Evolutionary conservation across 176 grass and related monocot species (phyloP), one percentile per base, ranked within the genome.

Genomic region (Oryza punctata): DNA sequence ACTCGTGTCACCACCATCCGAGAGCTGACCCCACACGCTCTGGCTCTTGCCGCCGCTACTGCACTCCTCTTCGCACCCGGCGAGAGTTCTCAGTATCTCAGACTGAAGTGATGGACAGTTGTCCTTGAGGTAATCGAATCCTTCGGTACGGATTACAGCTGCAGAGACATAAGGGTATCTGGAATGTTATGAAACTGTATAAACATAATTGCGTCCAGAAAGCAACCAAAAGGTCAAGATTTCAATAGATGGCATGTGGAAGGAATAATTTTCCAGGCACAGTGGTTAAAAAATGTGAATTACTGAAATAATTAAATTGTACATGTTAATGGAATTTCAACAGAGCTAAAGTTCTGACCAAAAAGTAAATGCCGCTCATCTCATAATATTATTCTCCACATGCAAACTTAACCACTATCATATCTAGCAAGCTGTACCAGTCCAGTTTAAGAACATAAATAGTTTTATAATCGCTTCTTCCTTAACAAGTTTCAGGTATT

Each of bases 141-240:
- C 93, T 7, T 91, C 85, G 11, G 86, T 93, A 23, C 89, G 85
- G 75, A 98, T 95, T 68, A 98, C 93, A 93, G 96, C 96, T 98
- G 96, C 92, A 98, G 83, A 87, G 79, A 96, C 79, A 88, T 85
- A 89, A 89, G 70, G 43, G 84, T 64, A 91, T 95, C 87, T 88
- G 86, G 81, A 90, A 91, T 86, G 87, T 89, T 90, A 97, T 86
- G 78, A 29, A 86, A 79, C 71, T 87, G 81, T 71, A 82, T 46
- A 91, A 84, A 91, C 81, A 67, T 60, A 81, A 80, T 72, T 85
- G 75, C 10, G 44, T 72, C 52, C 52, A 75, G 24, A 81, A 89
- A 84, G 28, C 65, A 75, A 65, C 27, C 32, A 57, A 80, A 77
- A 28, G 18, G 12, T 75, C 13, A 75, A 73, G 28, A 14, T 16